Evolutionary conservation across 2,329 filamentous ascomycete species (phyloP).

Genomic region (Epichloe typhina): DNA sequence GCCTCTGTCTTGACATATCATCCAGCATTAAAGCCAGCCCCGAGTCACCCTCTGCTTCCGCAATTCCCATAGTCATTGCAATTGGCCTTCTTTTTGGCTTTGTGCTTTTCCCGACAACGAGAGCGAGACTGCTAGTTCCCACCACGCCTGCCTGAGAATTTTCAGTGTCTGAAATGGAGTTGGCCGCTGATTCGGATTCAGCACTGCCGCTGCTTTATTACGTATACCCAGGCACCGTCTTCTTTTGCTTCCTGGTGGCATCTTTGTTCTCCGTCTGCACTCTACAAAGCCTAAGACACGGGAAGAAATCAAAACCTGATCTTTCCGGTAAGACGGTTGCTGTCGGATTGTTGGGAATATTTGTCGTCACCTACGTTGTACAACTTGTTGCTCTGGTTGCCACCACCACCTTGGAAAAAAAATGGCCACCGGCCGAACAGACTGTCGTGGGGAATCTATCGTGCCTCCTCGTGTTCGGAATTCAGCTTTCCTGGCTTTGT

Average conservation of each 20-base stretch:
- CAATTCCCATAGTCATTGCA: background rate
- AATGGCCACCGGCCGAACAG: constrained; percentile 33
- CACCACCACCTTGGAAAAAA: constrained; percentile 19
- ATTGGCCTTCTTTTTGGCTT: background rate
- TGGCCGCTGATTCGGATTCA: constrained; percentile 5
- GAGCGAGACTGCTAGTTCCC: too few relatives aligned
- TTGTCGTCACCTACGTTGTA: constrained; percentile 32
- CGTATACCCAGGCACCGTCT: constrained; percentile 41
- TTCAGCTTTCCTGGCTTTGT: constrained; percentile 41
- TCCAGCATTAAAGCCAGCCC: background rate
- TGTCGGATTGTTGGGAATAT: constrained; percentile 30
- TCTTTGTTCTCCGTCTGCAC: constrained; percentile 38
- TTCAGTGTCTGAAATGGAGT: constrained; percentile 1
- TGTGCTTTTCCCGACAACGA: background rate
- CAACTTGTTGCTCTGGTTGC: constrained; percentile 30
- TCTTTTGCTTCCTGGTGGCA: constrained; percentile 42
- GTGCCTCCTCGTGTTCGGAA: constrained; percentile 50
- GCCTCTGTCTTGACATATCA: background rate
- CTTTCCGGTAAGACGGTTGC: constrained; percentile 12
- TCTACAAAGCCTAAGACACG: constrained; percentile 30
- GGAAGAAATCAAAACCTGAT: constrained; percentile 5
- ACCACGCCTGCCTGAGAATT: background rate
- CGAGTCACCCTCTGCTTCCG: background rate
- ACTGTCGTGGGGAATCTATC: constrained; percentile 44
- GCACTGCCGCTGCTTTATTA: constrained; percentile 40